phyloP scores from a whole-genome alignment of 164 flowering plant genomes.

The Stephania yunnanensis region DNA sequence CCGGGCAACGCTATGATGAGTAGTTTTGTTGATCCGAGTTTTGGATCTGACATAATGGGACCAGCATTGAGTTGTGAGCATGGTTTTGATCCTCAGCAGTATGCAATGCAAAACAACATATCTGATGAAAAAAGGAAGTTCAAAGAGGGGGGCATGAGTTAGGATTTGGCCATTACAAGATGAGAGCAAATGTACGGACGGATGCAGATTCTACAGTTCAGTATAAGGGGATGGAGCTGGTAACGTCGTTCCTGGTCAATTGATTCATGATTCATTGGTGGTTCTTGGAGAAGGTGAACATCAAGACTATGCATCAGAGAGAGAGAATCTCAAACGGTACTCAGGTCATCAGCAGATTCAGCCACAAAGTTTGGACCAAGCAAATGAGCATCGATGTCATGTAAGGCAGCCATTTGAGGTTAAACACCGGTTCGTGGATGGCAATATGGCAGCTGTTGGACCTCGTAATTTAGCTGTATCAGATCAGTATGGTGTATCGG shows the following conservation, averaged over 20 bases:
- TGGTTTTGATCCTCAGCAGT: slow-evolving; percentile 1
- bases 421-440: slow-evolving; percentile 4
- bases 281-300: slow-evolving; percentile 7
- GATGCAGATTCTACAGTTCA: not conserved
- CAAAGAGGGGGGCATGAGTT: slow-evolving; percentile 8
- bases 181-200: slow-evolving; percentile 1
- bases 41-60: slow-evolving; percentile 15
- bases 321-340: not conserved
- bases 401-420: slow-evolving; percentile 13
- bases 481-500: slow-evolving; percentile 19
- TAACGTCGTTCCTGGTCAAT: not conserved
- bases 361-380: slow-evolving; percentile 9
- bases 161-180: slow-evolving; percentile 10
- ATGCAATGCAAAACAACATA: not conserved
- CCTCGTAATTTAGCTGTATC: slow-evolving; percentile 10
- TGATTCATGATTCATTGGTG: slow-evolving; percentile 9
- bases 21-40: slow-evolving; percentile 9
- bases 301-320: not conserved
- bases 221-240: slow-evolving; percentile 6
- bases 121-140: slow-evolving; percentile 10
- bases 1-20: not conserved
- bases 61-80: slow-evolving; percentile 8
- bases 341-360: slow-evolving; percentile 12
- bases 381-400: slow-evolving; percentile 14
- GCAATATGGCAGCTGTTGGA: slow-evolving; percentile 10